These are phyloP conservation scores for Orbilia ellipsospora DNA, from an alignment of 2,329 filamentous ascomycete genomes.

Conservation along the genomic window DNA sequence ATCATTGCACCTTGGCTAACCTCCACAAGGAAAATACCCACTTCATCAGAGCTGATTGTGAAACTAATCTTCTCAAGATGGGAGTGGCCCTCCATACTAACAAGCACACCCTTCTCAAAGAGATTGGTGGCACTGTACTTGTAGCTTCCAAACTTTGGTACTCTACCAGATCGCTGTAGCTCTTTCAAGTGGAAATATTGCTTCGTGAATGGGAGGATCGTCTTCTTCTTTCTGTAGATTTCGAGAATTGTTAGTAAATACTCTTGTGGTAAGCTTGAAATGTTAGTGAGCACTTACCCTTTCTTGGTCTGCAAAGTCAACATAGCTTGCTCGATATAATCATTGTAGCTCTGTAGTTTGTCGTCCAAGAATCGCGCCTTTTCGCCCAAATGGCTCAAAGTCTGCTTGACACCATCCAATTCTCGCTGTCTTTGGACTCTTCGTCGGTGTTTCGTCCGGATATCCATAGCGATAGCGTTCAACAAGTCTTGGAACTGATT, in stretches of 20 bases:
- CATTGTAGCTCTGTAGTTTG: slow-evolving; percentile 96
- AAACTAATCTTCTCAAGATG: slow-evolving; percentile 94
- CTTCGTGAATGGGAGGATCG: slow-evolving; percentile 95
- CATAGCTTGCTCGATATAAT: slow-evolving; percentile 99
- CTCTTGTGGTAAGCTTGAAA: neutral
- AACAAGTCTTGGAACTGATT: slow-evolving; percentile 98
- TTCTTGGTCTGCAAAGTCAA: slow-evolving; percentile 96
- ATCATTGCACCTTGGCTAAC: slow-evolving; percentile 92
- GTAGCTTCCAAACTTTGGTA: slow-evolving; percentile 97
- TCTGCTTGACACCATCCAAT: slow-evolving; percentile 82
- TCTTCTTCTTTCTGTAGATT: slow-evolving; percentile 78
- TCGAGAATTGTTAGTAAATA: slow-evolving; percentile 60
- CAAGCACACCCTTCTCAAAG: slow-evolving; percentile 91
- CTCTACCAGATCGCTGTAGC: slow-evolving; percentile 87
- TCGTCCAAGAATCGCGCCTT: slow-evolving; percentile 93
- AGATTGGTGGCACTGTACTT: slow-evolving; percentile 94
- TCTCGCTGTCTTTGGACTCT: slow-evolving; percentile 92
- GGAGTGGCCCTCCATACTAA: slow-evolving; percentile 85
- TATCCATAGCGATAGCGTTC: slow-evolving; percentile 95
- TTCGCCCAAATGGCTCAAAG: slow-evolving; percentile 78
- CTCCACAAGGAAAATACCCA: slow-evolving; percentile 92
- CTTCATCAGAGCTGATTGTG: slow-evolving; percentile 92
- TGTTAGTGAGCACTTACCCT: slow-evolving; percentile 68
- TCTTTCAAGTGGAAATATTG: slow-evolving; percentile 99
- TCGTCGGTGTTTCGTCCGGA: slow-evolving; percentile 93